These are phyloP conservation scores for Saraca asoca DNA, from an alignment of 331 rosid genomes.

Conservation along the genomic window DNA sequence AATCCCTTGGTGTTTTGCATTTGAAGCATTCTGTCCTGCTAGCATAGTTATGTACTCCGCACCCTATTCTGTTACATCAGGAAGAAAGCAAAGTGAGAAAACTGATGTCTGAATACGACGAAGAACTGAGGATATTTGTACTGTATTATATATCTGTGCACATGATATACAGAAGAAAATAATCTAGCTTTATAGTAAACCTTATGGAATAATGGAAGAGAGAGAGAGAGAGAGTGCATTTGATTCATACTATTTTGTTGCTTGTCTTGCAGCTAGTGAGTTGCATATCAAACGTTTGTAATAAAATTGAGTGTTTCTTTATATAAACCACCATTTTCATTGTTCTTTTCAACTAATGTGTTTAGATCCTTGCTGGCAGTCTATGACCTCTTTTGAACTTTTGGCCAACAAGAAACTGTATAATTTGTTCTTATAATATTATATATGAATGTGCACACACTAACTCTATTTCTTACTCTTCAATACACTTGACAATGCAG, in stretches of 20 bases:
- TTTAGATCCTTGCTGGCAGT: constrained; percentile 6
- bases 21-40: constrained; percentile 83
- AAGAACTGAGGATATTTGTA: background rate
- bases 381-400: background rate
- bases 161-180: background rate
- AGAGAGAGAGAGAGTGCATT: background rate
- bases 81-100: constrained; percentile 21
- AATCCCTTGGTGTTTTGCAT: constrained; percentile 77
- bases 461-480: constrained; percentile 14
- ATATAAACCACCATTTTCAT: background rate
- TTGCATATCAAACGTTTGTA: background rate
- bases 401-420: constrained; percentile 2
- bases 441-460: constrained; percentile 18
- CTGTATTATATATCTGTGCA: constrained; percentile 1
- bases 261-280: background rate
- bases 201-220: too few relatives aligned
- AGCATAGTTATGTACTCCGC: constrained; percentile 92
- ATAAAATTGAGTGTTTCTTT: constrained; percentile 3
- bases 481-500: constrained; percentile 29
- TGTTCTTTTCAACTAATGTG: constrained; percentile 11
- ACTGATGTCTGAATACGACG: constrained; percentile 2
- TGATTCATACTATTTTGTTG: background rate
- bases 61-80: constrained; percentile 61
- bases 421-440: constrained; percentile 5
- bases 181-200: background rate